Base-by-base conservation (phyloP, 192 early-diverging fungal genomes). In the Backusella westeae region DNA sequence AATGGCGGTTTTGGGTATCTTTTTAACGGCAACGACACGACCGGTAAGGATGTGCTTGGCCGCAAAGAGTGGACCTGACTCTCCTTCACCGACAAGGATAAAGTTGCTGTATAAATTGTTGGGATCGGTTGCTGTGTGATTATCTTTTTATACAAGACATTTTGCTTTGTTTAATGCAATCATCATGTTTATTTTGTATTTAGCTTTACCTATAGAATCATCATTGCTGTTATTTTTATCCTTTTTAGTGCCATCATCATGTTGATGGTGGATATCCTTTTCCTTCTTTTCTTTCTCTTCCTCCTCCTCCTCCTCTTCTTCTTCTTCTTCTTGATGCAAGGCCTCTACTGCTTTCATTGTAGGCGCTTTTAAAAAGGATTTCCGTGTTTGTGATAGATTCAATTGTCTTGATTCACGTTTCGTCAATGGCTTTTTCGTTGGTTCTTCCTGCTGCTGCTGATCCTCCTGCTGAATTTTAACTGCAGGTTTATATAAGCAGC, bases 11-110 rank as follows among this genome's bases (percentile, higher is more conserved):
- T 92, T 87, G 73, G 95, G 91, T 85, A 97, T 95, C 78, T 96
- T 94, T 86, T 98, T 98, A 80, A 98, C 92, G 0, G 95, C 96
- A 19, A 96, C 82, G 10, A 72, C 71, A 49, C 75, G 75, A 42
- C 79, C 74, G 0, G 82, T 77, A 1, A 41, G 71, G 5, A 85
- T 85, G 70, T 92, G 90, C 68, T 91, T 89, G 26, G 96, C 95
- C 0, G 93, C 92, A 78, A 89, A 96, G 70, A 98, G 92, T 23
- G 91, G 89, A 7, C 96, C 96, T 59, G 96, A 98, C 42, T 96
- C 96, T 10, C 96, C 96, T 85, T 98, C 94, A 6, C 95, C 96
- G 80, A 98, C 96, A 85, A 94, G 91, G 70, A 92, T 89, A 73
- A 96, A 87, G 81, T 96, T 92, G 56, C 82, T 82, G 81, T 96